phyloP scores from a whole-genome alignment of 805 yeast genomes.

The Kluyveromyces nonfermentans region DNA sequence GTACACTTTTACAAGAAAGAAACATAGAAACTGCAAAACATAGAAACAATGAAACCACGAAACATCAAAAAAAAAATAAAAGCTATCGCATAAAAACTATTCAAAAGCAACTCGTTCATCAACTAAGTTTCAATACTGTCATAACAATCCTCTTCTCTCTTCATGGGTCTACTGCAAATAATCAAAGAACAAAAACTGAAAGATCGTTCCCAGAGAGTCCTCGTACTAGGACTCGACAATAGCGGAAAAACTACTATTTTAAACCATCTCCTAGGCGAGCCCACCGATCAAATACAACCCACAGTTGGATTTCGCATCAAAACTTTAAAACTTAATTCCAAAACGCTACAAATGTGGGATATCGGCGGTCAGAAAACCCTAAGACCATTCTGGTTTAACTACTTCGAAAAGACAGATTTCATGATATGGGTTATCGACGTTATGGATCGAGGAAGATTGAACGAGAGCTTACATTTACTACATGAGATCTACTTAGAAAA shows the following conservation, averaged over 20 bases:
- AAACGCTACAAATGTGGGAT: constrained; percentile 65
- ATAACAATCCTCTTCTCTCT: no score
- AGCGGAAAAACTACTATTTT: constrained; percentile 88
- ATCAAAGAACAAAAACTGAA: constrained; percentile 75
- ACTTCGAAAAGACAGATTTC: constrained; percentile 73
- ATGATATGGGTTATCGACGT: constrained; percentile 84
- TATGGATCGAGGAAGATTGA: constrained; percentile 43
- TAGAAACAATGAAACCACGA: not conserved
- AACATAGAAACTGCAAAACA: not conserved
- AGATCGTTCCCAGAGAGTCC: constrained; percentile 65
- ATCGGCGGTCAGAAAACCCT: constrained; percentile 84
- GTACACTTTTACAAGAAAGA: not conserved
- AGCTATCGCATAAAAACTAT: no score
- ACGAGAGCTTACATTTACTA: constrained; percentile 59
- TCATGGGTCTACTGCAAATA: constrained; percentile 81
- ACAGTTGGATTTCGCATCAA: constrained; percentile 85
- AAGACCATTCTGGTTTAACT: constrained; percentile 88
- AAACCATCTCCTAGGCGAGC: constrained; percentile 37
- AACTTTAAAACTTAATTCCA: constrained; percentile 38
- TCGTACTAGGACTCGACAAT: constrained; percentile 80
- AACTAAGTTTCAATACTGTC: no score
- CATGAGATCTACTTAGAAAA: constrained; percentile 55
- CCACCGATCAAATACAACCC: constrained; percentile 43
- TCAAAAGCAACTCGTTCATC: no score
- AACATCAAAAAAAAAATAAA: no score